Evolutionary conservation across 1,139 yeast species (phyloP).

Genomic region (Suhomyces chickasaworum): DNA sequence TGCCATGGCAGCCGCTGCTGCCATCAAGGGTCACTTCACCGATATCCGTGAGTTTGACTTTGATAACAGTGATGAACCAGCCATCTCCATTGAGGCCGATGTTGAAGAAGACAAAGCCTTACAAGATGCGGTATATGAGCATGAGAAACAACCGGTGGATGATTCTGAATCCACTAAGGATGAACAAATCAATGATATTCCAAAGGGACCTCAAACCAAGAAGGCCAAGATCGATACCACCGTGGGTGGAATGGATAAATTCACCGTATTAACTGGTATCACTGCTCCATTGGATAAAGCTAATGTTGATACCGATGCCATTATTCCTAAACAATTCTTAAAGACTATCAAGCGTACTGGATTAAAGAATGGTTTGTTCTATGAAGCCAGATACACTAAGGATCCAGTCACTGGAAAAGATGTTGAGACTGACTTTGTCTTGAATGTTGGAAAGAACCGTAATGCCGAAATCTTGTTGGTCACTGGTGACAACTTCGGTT

Average conservation of each 20-base stretch:
- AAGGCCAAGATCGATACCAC: constrained; percentile 31
- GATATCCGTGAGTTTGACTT: constrained; percentile 84
- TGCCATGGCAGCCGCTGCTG: constrained; percentile 99
- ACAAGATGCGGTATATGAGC: constrained; percentile 70
- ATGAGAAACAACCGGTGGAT: constrained; percentile 61
- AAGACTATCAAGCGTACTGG: constrained; percentile 98
- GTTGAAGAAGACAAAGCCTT: constrained; percentile 59
- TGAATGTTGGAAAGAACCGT: constrained; percentile 82
- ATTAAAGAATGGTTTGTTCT: constrained; percentile 81
- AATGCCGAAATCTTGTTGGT: constrained; percentile 81
- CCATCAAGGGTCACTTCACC: constrained; percentile 83
- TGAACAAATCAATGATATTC: constrained; percentile 61
- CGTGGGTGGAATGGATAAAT: constrained; percentile 67
- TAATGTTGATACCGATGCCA: constrained; percentile 96
- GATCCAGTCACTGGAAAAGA: constrained; percentile 69
- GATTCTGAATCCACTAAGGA: constrained; percentile 37
- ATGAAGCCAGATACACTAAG: constrained; percentile 78
- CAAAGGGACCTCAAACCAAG: constrained; percentile 42
- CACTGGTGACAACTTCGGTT: constrained; percentile 96
- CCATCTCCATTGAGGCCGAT: constrained; percentile 58
- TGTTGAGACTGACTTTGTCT: constrained; percentile 81
- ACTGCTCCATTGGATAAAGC: constrained; percentile 95
- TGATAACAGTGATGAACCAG: constrained; percentile 60
- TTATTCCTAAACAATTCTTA: constrained; percentile 96
- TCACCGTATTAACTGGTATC: constrained; percentile 73